Evolutionary conservation across 2,329 filamentous ascomycete genomes (phyloP), one percentile per base, ranked within the genome.

Genomic region (Fusarium sublunatum): DNA sequence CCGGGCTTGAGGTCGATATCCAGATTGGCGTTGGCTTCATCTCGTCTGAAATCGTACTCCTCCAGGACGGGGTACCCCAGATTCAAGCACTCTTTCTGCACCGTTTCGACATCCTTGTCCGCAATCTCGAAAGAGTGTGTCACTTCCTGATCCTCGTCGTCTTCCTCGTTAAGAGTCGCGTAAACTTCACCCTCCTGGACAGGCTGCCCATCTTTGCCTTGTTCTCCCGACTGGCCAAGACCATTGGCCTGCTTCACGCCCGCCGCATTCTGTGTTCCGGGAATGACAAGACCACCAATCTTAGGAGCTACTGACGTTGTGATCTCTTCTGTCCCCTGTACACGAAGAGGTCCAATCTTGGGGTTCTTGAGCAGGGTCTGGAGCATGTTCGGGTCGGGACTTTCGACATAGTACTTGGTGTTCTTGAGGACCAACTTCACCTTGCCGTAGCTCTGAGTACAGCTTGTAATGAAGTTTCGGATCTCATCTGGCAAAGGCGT

Each of bases 21-120:
- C 32, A 99, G 81, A 46, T 92, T 97, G 1, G 94, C 87, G 71
- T 98, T 99, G 68, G 88, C 85, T 59, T 91, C 87, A 74, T 99
- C 95, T 68, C 95, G 93, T 55, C 93, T 86, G 76, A 98, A 99
- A 75, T 99, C 95, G 76, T 99, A 99, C 77, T 99, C 95, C 75
- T 98, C 93, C 8, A 97, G 86, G 8, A 97, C 89, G 4, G 95
- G 95, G 61, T 92, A 90, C 25, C 90, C 90, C 46, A 99, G 87
- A 41, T 91, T 90, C 48, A 96, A 85, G 72, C 95, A 98, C 57
- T 92, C 90, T 76, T 95, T 93, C 72, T 96, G 92, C 2, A 98
- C 93, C 3, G 84, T 84, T 77, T 97, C 93, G 38, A 97, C 93
- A 40, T 88, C 88, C 61, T 88, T 86, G 67, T 93, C 91, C 3